Evolutionary conservation across 2,329 filamentous ascomycete genomes (phyloP).

Genomic region (Cryoendolithus antarcticus): DNA sequence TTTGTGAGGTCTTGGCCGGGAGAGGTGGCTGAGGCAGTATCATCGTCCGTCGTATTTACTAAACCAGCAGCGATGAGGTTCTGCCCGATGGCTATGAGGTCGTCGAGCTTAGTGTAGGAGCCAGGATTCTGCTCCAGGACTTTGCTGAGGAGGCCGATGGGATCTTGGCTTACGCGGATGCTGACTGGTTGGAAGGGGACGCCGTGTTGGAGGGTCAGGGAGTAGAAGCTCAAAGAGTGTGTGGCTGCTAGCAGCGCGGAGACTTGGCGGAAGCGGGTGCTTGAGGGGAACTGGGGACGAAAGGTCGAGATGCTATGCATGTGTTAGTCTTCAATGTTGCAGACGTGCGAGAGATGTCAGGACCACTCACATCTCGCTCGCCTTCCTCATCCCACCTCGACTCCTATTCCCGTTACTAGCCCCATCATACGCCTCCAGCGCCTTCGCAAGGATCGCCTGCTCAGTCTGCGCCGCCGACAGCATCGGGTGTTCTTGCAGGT

Average conservation of each 20-base stretch:
- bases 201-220: constrained; percentile 64
- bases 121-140: constrained; percentile 63
- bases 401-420: constrained; percentile 70
- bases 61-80: constrained; percentile 50
- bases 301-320: constrained; percentile 50
- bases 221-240: constrained; percentile 63
- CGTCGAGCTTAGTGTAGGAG: constrained; percentile 62
- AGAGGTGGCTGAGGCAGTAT: constrained; percentile 20
- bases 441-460: constrained; percentile 49
- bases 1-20: constrained; percentile 3
- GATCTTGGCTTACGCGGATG: constrained; percentile 64
- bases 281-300: constrained; percentile 42
- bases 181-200: constrained; percentile 70
- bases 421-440: constrained; percentile 64
- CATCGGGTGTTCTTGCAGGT: constrained; percentile 44
- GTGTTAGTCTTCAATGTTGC: constrained; percentile 4
- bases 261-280: constrained; percentile 42
- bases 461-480: constrained; percentile 21
- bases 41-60: constrained; percentile 14
- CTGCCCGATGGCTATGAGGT: constrained; percentile 56
- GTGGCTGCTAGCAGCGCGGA: constrained; percentile 59
- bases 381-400: constrained; percentile 64
- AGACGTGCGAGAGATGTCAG: background rate
- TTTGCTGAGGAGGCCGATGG: constrained; percentile 58
- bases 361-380: constrained; percentile 54